Base-by-base conservation (phyloP, 1,139 yeast species). In the Taphrina populina region DNA sequence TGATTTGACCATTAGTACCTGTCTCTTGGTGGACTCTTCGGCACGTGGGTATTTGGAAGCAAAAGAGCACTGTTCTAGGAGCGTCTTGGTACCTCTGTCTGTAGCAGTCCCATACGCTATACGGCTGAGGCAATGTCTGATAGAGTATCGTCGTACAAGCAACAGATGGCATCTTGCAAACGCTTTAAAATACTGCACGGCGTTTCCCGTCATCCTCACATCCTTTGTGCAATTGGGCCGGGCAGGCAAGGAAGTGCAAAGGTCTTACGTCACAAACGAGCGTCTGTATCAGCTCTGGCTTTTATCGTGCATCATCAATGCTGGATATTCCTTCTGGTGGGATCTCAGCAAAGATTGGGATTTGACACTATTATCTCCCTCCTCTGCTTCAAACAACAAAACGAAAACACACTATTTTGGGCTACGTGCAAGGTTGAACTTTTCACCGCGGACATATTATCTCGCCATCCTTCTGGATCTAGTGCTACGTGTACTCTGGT, bases 321-420 rank as follows among this genome's bases (percentile, higher is more conserved):
- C 96, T 0, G 65, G 80, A 0, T 92, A 85, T 67, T 79, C 95
- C 17, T 85, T 86, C 62, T 71, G 81, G 55, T 92, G 98, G 98
- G 98, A 92, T 68, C 70, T 90, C 20, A 77, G 78, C 52, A 80
- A 81, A 77, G 98, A 92, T 71, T 92, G 98, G 98, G 82, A 82
- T 46, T 75, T 88, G 45, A 77, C 77, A n/a, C 61, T 84, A 3
- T 75, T 80, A 61, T 15, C 35, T 4, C 32, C 45, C 17, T 6
- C 34, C 11, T 13, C 45, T 5, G 11, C n/a, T 4, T 15, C 15
- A n/a, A 11, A 5, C 11, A 21, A 4, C 10, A 24, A 21, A 8
- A 15, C 26, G 34, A 29, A 17, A 21, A n/a, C 13, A 20, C 20
- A 13, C 7, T 27, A 29, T 21, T 20, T 7, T 36, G 46, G 35